These are phyloP conservation scores for Saccharomycopsis hybrid DNA, from an alignment of 1,139 yeast genomes.

Conservation along the genomic window DNA sequence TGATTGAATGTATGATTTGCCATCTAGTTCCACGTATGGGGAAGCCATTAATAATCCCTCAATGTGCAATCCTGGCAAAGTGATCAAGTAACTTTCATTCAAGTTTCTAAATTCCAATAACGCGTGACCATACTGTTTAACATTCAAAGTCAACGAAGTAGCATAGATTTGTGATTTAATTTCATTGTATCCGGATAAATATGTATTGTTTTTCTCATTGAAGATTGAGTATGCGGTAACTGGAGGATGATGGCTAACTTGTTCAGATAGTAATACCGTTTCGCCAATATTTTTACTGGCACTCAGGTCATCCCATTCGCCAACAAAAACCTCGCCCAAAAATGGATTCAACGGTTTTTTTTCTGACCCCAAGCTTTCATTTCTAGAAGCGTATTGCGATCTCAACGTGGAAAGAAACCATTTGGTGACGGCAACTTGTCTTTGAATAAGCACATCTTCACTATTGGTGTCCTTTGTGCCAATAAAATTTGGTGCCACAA, in stretches of 20 bases:
- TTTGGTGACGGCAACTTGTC: constrained; percentile 75
- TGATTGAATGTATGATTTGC: constrained; percentile 73
- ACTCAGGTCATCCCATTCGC: constrained; percentile 56
- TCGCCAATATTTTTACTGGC: constrained; percentile 46
- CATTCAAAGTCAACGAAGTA: constrained; percentile 58
- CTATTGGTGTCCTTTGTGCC: constrained; percentile 31
- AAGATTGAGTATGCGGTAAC: constrained; percentile 79
- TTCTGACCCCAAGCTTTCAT: constrained; percentile 85
- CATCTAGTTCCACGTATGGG: constrained; percentile 88
- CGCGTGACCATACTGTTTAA: constrained; percentile 91
- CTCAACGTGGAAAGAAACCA: constrained; percentile 91
- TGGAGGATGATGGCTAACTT: constrained; percentile 95
- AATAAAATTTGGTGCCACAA: constrained; percentile 61
- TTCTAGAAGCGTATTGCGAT: constrained; percentile 90
- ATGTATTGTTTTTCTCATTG: constrained; percentile 63
- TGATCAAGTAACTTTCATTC: constrained; percentile 67
- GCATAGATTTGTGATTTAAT: constrained; percentile 79
- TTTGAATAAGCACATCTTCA: constrained; percentile 39
- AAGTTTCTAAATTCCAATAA: constrained; percentile 53
- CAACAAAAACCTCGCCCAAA: constrained; percentile 86
- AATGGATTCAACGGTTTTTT: constrained; percentile 96
- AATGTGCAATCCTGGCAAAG: constrained; percentile 93
- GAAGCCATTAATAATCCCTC: constrained; percentile 89
- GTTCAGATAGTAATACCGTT: constrained; percentile 75
- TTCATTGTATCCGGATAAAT: constrained; percentile 83